These are phyloP conservation scores for Candida nitratophila DNA, from an alignment of 805 yeast species.

Conservation along the genomic window DNA sequence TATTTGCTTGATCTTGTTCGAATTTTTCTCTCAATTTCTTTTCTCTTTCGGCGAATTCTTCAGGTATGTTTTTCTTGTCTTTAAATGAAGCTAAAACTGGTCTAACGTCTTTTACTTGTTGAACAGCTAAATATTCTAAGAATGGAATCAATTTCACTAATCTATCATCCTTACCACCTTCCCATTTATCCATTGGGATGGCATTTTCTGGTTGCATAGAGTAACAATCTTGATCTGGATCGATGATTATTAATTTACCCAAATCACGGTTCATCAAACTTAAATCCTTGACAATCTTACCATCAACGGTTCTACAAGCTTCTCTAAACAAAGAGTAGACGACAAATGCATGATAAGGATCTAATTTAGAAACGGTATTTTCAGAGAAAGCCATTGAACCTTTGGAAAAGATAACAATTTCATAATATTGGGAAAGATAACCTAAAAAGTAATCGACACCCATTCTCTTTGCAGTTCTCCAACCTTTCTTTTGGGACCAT, in stretches of 20 bases:
- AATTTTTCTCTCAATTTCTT: conserved; percentile 64
- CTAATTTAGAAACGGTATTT: conserved; percentile 77
- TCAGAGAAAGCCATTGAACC: conserved; percentile 83
- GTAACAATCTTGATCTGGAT: conserved; percentile 64
- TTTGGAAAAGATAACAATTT: conserved; percentile 84
- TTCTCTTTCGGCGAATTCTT: conserved; percentile 79
- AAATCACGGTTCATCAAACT: conserved; percentile 87
- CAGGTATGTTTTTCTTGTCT: conserved; percentile 60
- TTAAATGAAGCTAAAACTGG: conserved; percentile 72
- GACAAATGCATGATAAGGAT: conserved; percentile 86
- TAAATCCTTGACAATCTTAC: conserved; percentile 84
- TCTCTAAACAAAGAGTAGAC: conserved; percentile 86
- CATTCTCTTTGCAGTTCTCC: conserved; percentile 99
- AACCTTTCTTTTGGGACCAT: conserved; percentile 88
- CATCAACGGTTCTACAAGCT: conserved; percentile 85
- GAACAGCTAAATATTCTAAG: conserved; percentile 90
- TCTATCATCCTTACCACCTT: conserved; percentile 75
- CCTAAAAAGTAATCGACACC: conserved; percentile 96
- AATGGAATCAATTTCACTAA: conserved; percentile 81
- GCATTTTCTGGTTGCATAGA: conserved; percentile 91
- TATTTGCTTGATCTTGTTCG: conserved; percentile 40
- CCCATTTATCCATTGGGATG: conserved; percentile 80
- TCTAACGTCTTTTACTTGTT: conserved; percentile 77
- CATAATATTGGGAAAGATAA: conserved; percentile 91
- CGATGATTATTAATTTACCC: conserved; percentile 71